Evolutionary conservation across 2,329 filamentous ascomycete genomes (phyloP).

Genomic region (Alternaria atra): DNA sequence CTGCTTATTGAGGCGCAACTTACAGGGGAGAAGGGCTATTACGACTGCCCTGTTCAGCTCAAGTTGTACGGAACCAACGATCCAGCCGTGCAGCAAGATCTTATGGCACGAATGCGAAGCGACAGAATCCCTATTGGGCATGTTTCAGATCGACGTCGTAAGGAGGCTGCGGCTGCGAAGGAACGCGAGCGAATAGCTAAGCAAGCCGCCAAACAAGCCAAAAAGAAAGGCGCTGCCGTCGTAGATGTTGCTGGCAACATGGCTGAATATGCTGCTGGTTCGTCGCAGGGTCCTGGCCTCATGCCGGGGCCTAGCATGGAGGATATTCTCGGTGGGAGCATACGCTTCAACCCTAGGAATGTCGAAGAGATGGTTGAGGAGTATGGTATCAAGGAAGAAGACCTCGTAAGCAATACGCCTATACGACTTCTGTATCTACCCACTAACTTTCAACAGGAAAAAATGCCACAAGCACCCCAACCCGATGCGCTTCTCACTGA

Average conservation of each 20-base stretch:
- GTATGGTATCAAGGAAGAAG: constrained; percentile 74
- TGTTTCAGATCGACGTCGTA: constrained; percentile 56
- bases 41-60: constrained; percentile 76
- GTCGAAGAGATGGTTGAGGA: constrained; percentile 72
- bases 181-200: constrained; percentile 61
- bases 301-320: constrained; percentile 62
- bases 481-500: constrained; percentile 71
- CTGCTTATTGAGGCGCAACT: constrained; percentile 75
- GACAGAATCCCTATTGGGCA: constrained; percentile 66
- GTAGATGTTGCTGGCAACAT: constrained; percentile 28
- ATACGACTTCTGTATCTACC: background rate
- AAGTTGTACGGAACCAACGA: constrained; percentile 74
- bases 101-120: constrained; percentile 70
- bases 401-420: constrained; percentile 55
- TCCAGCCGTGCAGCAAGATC: constrained; percentile 58
- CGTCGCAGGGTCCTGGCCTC: constrained; percentile 42
- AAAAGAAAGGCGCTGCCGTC: constrained; percentile 40
- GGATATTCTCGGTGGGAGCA: constrained; percentile 71
- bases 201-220: constrained; percentile 43
- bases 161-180: constrained; percentile 64
- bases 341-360: constrained; percentile 72
- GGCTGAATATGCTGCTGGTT: constrained; percentile 37
- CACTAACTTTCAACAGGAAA: constrained; percentile 51
- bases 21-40: constrained; percentile 70
- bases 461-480: constrained; percentile 76